Percentiles rank a stretch among this genome's conserved stretches.
Evolutionary conservation across 805 yeast genomes (phyloP).

Genomic region (Saccharomycopsis babjevae): DNA sequence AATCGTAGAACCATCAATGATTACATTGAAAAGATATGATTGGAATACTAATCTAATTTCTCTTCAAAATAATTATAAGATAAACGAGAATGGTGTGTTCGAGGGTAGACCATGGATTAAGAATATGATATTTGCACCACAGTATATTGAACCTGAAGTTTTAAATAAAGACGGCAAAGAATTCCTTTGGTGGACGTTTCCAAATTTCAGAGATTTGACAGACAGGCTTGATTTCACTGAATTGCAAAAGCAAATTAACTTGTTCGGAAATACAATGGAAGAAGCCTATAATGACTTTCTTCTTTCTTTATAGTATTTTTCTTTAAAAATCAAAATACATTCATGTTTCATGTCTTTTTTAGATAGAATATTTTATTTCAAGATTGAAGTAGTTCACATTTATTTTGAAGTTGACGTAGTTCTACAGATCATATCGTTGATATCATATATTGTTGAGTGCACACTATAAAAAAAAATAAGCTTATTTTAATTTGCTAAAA

Average conservation of each 20-base stretch:
- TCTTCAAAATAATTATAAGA: constrained; percentile 43
- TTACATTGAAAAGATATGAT: constrained; percentile 64
- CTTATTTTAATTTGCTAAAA: not conserved
- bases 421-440: not conserved
- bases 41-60: constrained; percentile 63
- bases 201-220: constrained; percentile 63
- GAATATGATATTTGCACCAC: constrained; percentile 63
- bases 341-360: not conserved
- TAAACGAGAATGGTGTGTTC: constrained; percentile 32
- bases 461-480: not conserved
- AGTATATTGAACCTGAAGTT: constrained; percentile 42
- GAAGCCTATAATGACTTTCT: not conserved
- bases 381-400: too few species aligned
- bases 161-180: constrained; percentile 21
- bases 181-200: constrained; percentile 57
- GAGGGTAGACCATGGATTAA: constrained; percentile 52
- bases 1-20: constrained; percentile 63
- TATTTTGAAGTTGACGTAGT: too few species aligned
- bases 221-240: constrained; percentile 20
- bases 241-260: constrained; percentile 22
- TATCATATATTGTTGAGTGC: not conserved
- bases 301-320: not conserved
- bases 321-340: not conserved
- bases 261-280: not conserved
- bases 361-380: too few species aligned